Evolutionary conservation across 2,329 filamentous ascomycete genomes (phyloP).

Genomic region (Beauveria brongniartii): DNA sequence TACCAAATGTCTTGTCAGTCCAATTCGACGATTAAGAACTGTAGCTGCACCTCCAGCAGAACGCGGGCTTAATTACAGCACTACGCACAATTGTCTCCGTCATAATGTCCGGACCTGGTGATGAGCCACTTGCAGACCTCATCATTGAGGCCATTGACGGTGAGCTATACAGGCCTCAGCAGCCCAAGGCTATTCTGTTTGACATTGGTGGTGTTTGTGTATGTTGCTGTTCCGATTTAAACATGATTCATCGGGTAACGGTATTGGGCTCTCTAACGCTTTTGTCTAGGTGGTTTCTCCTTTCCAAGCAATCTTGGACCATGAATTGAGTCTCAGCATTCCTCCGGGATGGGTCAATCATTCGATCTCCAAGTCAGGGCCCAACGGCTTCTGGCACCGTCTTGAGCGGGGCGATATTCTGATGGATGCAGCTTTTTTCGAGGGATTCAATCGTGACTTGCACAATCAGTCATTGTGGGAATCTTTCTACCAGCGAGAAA

Average conservation of each 20-base stretch:
- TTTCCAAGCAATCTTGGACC: slow-evolving; percentile 87
- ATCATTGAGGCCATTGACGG: slow-evolving; percentile 23
- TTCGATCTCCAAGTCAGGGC: slow-evolving; percentile 71
- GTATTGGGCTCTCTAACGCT: neutral
- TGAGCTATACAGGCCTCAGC: slow-evolving; percentile 35
- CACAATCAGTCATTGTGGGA: slow-evolving; percentile 60
- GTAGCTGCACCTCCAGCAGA: neutral
- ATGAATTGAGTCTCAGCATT: slow-evolving; percentile 68
- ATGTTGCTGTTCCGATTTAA: slow-evolving; percentile 36
- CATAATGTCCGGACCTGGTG: slow-evolving; percentile 5
- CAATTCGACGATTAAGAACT: neutral
- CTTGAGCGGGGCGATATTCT: slow-evolving; percentile 78
- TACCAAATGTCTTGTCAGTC: neutral
- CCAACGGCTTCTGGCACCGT: slow-evolving; percentile 77
- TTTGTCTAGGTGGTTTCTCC: slow-evolving; percentile 69
- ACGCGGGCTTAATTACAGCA: neutral
- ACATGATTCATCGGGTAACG: neutral
- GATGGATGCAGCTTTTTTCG: slow-evolving; percentile 68
- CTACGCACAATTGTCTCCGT: too few relatives aligned
- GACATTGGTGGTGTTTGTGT: slow-evolving; percentile 97
- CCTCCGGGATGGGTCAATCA: slow-evolving; percentile 88
- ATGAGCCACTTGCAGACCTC: slow-evolving; percentile 18
- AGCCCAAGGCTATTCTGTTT: slow-evolving; percentile 74
- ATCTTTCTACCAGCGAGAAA: slow-evolving; percentile 46
- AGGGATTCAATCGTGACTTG: slow-evolving; percentile 67